These are phyloP conservation scores for Zymoseptoria ardabiliae DNA, from an alignment of 2,329 filamentous ascomycete genomes.

Conservation along the genomic window DNA sequence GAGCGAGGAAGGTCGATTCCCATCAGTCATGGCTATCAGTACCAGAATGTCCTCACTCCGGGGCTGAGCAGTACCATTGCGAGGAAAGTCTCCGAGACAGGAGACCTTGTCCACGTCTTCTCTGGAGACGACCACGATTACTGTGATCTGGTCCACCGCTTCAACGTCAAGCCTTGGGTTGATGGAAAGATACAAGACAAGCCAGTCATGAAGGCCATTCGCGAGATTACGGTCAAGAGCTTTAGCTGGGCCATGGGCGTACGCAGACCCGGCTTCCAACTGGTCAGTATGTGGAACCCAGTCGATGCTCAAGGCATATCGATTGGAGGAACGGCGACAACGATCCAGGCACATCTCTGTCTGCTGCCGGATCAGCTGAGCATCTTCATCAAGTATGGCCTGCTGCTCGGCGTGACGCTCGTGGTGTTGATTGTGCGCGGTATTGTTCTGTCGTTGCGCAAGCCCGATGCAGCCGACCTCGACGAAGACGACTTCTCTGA, in stretches of 20 bases:
- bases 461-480: constrained; percentile 5
- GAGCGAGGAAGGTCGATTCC: constrained; percentile 81
- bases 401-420: constrained; percentile 51
- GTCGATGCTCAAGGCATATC: constrained; percentile 49
- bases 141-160: constrained; percentile 76
- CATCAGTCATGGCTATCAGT: constrained; percentile 79
- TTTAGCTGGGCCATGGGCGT: constrained; percentile 97
- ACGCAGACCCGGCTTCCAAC: constrained; percentile 73
- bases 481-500: constrained; percentile 3
- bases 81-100: constrained; percentile 52
- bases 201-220: constrained; percentile 44
- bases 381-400: constrained; percentile 73
- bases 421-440: constrained; percentile 42
- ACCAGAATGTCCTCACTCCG: constrained; percentile 84
- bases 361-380: constrained; percentile 80
- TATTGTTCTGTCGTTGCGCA: constrained; percentile 27
- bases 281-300: constrained; percentile 89
- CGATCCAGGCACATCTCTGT: constrained; percentile 83
- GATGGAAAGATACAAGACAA: constrained; percentile 35
- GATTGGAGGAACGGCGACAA: constrained; percentile 37
- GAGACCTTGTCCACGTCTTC: constrained; percentile 78
- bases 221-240: constrained; percentile 91
- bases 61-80: constrained; percentile 69
- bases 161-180: constrained; percentile 21
- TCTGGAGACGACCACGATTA: constrained; percentile 98